Evolutionary conservation across 306 rosid genomes (phyloP), one percentile per base, ranked within the genome.

Genomic region (Lathyrus tuberosus): DNA sequence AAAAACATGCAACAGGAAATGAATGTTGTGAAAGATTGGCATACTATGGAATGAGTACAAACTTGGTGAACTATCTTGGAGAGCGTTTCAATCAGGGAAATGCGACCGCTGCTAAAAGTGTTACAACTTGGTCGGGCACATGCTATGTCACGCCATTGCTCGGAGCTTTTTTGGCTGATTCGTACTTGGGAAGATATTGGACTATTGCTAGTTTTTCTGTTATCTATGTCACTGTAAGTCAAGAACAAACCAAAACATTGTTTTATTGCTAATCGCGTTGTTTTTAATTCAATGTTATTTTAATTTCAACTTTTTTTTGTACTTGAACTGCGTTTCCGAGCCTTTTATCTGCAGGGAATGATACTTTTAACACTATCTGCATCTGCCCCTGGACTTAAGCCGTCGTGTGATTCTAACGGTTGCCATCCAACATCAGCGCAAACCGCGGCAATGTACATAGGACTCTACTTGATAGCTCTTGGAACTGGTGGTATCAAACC

Each of bases 171-270:
- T 68, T 92, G 6, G 96, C 98, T 70, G 98, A 92, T 82, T 83
- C 98, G 17, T 92, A 92, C 82, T 48, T 89, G 53, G 98, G 96
- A 86, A 92, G 98, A 89, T 92, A 83, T 84, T 89, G 96, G 96
- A 89, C 98, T 12, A 92, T 92, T 82, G 91, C 95, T 40, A 74
- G 62, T 73, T 92, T 92, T 77, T 84, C 96, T 8, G 69, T 41
- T 15, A 18, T 92, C 64, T 92, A 92, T 73, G 89, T 68, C 28
- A 14, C 75, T 53, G 98, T 92, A 84, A 86, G 97, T 78, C 80
- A 6, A 16, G 11, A 57, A 62, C 28, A 46, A 52, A 30, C 38
- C 8, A 33, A 14, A n/a, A 26, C 12, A 28, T 56, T 26, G 18
- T 56, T 56, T 33, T 1, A 6, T 33, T 6, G 9, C 6, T 4